Percentiles rank a stretch among this genome's conserved stretches.
These are phyloP conservation scores for Caloboletus inedulis DNA, from an alignment of 1,284 basidiomycete genomes.

Conservation along the genomic window DNA sequence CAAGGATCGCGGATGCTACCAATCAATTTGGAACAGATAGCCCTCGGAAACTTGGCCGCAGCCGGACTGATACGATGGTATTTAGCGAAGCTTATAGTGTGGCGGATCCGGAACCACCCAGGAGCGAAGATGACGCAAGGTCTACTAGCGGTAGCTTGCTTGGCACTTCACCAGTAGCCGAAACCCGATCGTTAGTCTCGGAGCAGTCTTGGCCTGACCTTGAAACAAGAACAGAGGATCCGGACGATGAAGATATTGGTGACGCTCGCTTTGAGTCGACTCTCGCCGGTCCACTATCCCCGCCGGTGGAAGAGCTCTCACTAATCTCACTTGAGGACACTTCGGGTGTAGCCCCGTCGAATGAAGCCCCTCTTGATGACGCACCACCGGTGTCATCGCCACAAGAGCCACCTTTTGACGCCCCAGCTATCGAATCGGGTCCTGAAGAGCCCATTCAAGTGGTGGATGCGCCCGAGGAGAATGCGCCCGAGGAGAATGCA, in stretches of 20 bases:
- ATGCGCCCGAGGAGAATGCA: no score
- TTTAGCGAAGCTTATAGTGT: constrained; percentile 51
- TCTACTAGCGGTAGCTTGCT: constrained; percentile 9
- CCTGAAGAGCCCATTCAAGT: constrained; percentile 10
- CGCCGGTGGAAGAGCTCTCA: constrained; percentile 29
- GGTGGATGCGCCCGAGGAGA: constrained; percentile 1
- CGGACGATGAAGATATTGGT: constrained; percentile 26
- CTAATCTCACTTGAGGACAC: constrained; percentile 29
- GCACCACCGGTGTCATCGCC: neutral
- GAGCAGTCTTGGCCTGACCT: constrained; percentile 17
- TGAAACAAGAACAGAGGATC: constrained; percentile 15
- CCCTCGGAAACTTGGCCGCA: constrained; percentile 55
- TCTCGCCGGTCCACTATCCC: constrained; percentile 23
- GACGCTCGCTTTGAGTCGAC: constrained; percentile 26
- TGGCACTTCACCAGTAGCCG: constrained; percentile 7
- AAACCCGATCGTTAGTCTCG: constrained; percentile 9
- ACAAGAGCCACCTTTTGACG: constrained; percentile 4
- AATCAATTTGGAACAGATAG: constrained; percentile 38
- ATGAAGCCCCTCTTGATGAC: neutral
- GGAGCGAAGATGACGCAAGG: constrained; percentile 21
- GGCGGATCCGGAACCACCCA: constrained; percentile 44
- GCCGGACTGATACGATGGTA: constrained; percentile 75
- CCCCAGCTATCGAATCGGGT: constrained; percentile 4
- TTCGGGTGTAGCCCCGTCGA: neutral
- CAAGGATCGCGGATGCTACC: constrained; percentile 27